These are phyloP conservation scores for Scytalidium sp. DNA, from an alignment of 2,329 filamentous ascomycete species.

Conservation along the genomic window DNA sequence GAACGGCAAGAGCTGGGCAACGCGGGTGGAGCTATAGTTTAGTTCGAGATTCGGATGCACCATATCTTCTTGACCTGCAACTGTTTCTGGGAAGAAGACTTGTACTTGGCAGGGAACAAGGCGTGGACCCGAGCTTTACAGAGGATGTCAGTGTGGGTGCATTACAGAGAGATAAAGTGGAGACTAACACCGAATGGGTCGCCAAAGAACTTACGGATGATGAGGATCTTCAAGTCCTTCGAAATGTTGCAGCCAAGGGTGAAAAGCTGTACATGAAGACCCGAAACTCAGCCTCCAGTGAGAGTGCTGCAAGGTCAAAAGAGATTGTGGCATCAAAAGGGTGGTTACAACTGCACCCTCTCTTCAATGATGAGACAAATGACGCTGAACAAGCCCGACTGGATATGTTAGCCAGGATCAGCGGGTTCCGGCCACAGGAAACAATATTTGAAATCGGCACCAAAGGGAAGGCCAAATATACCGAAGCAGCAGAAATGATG, in stretches of 20 bases:
- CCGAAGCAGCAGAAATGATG: constrained; percentile 73
- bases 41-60: constrained; percentile 80
- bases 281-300: constrained; percentile 81
- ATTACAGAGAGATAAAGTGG: constrained; percentile 69
- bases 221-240: constrained; percentile 68
- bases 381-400: constrained; percentile 69
- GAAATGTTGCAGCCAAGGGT: constrained; percentile 76
- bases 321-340: constrained; percentile 67
- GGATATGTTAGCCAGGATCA: constrained; percentile 84
- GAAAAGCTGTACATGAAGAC: constrained; percentile 92
- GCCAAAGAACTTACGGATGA: constrained; percentile 74
- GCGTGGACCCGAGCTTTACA: constrained; percentile 65
- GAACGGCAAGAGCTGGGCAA: constrained; percentile 90
- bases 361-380: constrained; percentile 72
- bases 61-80: constrained; percentile 91
- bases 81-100: constrained; percentile 87
- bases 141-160: constrained; percentile 82
- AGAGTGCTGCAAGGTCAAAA: constrained; percentile 86
- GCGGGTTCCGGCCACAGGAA: constrained; percentile 83
- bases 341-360: constrained; percentile 72
- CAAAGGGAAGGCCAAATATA: constrained; percentile 59
- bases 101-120: constrained; percentile 65
- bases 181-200: constrained; percentile 77
- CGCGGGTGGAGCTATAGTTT: constrained; percentile 95
- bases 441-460: constrained; percentile 95